Evolutionary conservation across 2,329 filamentous ascomycete genomes (phyloP), one percentile per base, ranked within the genome.

Genomic region (Dactylonectria estremocensis): DNA sequence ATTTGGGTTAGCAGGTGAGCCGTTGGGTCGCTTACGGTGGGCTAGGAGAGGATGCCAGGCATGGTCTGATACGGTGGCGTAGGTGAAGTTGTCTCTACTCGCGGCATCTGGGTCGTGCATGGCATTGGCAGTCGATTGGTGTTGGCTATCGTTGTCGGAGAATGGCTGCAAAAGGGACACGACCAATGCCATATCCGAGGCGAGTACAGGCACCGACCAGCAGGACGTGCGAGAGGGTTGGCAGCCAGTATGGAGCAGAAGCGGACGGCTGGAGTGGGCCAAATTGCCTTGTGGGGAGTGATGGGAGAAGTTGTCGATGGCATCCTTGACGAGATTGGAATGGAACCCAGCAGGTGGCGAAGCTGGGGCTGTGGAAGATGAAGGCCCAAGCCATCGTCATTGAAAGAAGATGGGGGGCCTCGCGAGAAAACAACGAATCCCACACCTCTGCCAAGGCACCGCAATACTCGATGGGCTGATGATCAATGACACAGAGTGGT

Each of bases 1-100:
- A 69, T 63, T 70, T 74, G 67, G 69, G 61, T 69, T 69, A 68
- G 66, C 61, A 65, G 60, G 59, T 66, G 64, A 69, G 65, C 61
- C 68, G 61, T 71, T 75, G 66, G 68, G 65, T 70, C 54, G 61
- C 61, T 67, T 55, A 54, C 61, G 53, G 58, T 64, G 66, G 58
- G 54, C 70, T 64, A 46, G 46, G 64, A 50, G 22, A 67, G 28
- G 58, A 68, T 64, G 58, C 58, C 64, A 59, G 63, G 40, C 63
- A 54, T 50, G 60, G 59, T 49, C 46, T 50, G 49, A 53, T 62
- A 49, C 56, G 52, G 49, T 59, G 63, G 60, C 53, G 53, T 61
- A 60, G 46, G 33, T 35, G 65, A 66, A 61, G 58, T 52, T 57
- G 50, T 66, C 58, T 67, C 63, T 64, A 40, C 50, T 14, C 14